Base-by-base conservation (phyloP, 2,329 filamentous ascomycete species). In the Alternaria postmessia region DNA sequence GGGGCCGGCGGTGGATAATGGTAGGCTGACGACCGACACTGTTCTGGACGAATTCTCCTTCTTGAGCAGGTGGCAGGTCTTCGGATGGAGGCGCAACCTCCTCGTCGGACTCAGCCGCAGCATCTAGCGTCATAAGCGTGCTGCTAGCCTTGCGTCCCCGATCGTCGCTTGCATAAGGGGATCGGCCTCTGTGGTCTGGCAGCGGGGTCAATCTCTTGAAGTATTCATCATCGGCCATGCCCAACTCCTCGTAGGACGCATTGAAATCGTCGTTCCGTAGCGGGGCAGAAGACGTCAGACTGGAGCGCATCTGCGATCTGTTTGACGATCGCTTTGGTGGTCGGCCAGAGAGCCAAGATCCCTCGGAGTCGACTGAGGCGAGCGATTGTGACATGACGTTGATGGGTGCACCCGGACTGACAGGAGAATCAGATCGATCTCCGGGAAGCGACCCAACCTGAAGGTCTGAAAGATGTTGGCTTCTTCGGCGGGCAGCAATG, bases 341-440 rank as follows among this genome's bases (percentile, higher is more conserved):
- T 57, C 89, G 89, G 16, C 94, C 93, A 4, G 93, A 95, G 44
- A 99, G 88, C 95, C 95, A 99, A 0, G 94, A 97, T 5, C 87
- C 95, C 81, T 99, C 95, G 0, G 94, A 97, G 74, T 97, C 95
- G 60, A 98, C 92, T 0, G 94, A 97, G 2, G 93, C 95, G 18
- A 98, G 84, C 0, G 94, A 98, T 77, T 94, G 90, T 30, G 93
- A 92, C 74, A 93, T 79, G 34, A 75, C 61, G 12, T 73, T 75
- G 20, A 73, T 68, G 12, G 69, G 72, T 36, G 70, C 64, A n/a
- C 65, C 70, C 7, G 77, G 72, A 44, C 73, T 78, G 49, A 79
- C 73, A 0, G 81, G 80, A 9, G 81, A 83, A 48, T 83, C 81
- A 30, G 77, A 81, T 44, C 80, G 78, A 51, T 59, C 59, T 26